A percentile compares a stretch with the other conserved stretches of the same genome.
phyloP scores from a whole-genome alignment of 495 filamentous ascomycete genomes.

The Hyaloscypha finlandica region DNA sequence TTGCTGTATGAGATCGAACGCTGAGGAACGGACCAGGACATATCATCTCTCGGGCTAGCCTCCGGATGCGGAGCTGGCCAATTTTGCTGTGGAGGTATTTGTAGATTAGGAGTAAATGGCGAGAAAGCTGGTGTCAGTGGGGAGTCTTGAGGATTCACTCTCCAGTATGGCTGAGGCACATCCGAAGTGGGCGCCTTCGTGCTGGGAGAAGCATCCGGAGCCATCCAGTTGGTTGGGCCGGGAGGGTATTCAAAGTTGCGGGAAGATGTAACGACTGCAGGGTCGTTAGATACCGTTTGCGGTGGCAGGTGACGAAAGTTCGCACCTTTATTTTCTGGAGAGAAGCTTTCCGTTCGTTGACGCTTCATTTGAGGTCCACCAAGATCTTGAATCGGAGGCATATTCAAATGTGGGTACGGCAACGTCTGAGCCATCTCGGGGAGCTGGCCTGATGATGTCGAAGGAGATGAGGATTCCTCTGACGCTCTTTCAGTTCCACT shows the following conservation, averaged over 20 bases:
- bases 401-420: slow-evolving; percentile 45
- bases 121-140: slow-evolving; percentile 34
- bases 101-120: slow-evolving; percentile 29
- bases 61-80: slow-evolving; percentile 30
- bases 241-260: slow-evolving; percentile 31
- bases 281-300: slow-evolving; percentile 13
- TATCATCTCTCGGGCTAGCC: slow-evolving; percentile 31
- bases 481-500: slow-evolving; percentile 39
- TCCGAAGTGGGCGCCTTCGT: slow-evolving; percentile 20
- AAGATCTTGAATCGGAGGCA: slow-evolving; percentile 52
- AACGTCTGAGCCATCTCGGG: slow-evolving; percentile 45
- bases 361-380: slow-evolving; percentile 46
- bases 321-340: slow-evolving; percentile 34
- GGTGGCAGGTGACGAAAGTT: slow-evolving; percentile 3
- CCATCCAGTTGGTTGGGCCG: slow-evolving; percentile 33
- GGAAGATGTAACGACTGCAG: slow-evolving; percentile 28
- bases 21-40: slow-evolving; percentile 33
- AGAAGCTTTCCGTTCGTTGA: slow-evolving; percentile 34
- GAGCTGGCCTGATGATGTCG: slow-evolving; percentile 44
- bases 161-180: slow-evolving; percentile 29
- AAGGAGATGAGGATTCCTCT: slow-evolving; percentile 48
- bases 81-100: slow-evolving; percentile 29
- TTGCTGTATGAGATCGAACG: slow-evolving; percentile 35
- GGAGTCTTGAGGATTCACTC: slow-evolving; percentile 33
- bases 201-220: slow-evolving; percentile 31